Evolutionary conservation across 2,329 filamentous ascomycete species (phyloP).

Genomic region (Fusarium illudens): DNA sequence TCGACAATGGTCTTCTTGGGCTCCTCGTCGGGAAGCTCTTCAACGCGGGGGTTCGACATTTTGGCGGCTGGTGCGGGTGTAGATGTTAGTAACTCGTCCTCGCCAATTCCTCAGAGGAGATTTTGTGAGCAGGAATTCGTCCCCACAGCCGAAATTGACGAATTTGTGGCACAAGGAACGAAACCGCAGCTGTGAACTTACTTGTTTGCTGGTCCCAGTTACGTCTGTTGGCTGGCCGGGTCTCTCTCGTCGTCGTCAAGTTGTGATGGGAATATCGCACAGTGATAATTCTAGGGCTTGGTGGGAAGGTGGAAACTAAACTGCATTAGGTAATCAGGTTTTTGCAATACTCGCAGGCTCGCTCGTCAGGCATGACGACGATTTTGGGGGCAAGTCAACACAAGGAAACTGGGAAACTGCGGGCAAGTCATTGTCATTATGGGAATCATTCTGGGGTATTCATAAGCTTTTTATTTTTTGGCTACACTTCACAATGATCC

Average conservation of each 20-base stretch:
- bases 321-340: slow-evolving; percentile 52
- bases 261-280: slow-evolving; percentile 52
- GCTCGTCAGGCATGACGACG: slow-evolving; percentile 22
- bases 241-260: slow-evolving; percentile 48
- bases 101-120: slow-evolving; percentile 30
- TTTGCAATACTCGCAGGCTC: slow-evolving; percentile 18
- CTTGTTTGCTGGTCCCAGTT: slow-evolving; percentile 48
- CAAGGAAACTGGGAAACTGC: not conserved
- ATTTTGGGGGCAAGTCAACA: not conserved
- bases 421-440: slow-evolving; percentile 6
- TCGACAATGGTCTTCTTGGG: slow-evolving; percentile 82
- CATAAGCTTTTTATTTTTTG: slow-evolving; percentile 43
- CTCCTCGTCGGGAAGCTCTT: slow-evolving; percentile 95
- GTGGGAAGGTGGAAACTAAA: slow-evolving; percentile 49
- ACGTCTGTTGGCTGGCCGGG: slow-evolving; percentile 45
- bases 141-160: slow-evolving; percentile 26
- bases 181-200: slow-evolving; percentile 44
- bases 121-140: slow-evolving; percentile 31
- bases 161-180: slow-evolving; percentile 11
- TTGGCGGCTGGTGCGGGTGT: slow-evolving; percentile 55
- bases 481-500: slow-evolving; percentile 47
- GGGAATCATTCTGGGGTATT: slow-evolving; percentile 37
- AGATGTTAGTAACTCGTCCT: slow-evolving; percentile 39
- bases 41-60: slow-evolving; percentile 98
- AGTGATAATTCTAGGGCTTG: slow-evolving; percentile 58